Evolutionary conservation across 2,329 filamentous ascomycete species (phyloP), one percentile per base, ranked within the genome.

Genomic region (Apiospora aurea): DNA sequence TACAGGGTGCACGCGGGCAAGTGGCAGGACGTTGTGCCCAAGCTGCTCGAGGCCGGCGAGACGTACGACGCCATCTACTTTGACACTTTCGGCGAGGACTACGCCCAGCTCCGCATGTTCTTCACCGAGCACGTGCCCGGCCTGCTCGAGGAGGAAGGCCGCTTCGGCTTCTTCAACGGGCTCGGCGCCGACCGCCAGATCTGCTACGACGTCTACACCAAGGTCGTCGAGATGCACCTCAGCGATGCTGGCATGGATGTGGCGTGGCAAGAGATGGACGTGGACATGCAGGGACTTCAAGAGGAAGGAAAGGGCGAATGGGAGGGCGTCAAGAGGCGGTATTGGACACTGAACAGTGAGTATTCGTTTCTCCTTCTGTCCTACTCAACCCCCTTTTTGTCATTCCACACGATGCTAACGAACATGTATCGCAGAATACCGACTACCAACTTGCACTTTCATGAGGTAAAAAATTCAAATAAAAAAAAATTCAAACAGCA

Each of bases 41-140:
- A 85, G 69, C 85, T 97, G 10, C 83, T 96, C 0, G 88, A 90
- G 72, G 83, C 90, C 53, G 93, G 92, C 13, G 88, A 92, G 77
- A 84, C 90, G 16, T 95, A 96, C 78, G 94, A 97, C 79, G 94
- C 92, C 41, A 94, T 99, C 76, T 99, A 98, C 85, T 98, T 98
- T 79, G 96, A 99, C 80, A 99, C 96, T 0, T 98, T 98, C 81
- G 96, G 95, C 8, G 96, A 99, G 83, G 94, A 96, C 75, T 99
- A 98, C 82, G 86, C 87, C 2, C 93, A 96, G 80, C 89, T 98
- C 41, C 92, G 92, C 67, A 87, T 91, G 73, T 98, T 98, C 84
- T 97, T 98, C 80, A 92, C 89, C 2, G 96, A 98, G 81, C 91
- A 93, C 76, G 91, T 98, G 14, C 94, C 96, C 44, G 92, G 90